Percentiles rank a stretch among this genome's conserved stretches.
Evolutionary conservation across 1,139 yeast genomes (phyloP).

Genomic region (Keqinozyma sinolaborantium): DNA sequence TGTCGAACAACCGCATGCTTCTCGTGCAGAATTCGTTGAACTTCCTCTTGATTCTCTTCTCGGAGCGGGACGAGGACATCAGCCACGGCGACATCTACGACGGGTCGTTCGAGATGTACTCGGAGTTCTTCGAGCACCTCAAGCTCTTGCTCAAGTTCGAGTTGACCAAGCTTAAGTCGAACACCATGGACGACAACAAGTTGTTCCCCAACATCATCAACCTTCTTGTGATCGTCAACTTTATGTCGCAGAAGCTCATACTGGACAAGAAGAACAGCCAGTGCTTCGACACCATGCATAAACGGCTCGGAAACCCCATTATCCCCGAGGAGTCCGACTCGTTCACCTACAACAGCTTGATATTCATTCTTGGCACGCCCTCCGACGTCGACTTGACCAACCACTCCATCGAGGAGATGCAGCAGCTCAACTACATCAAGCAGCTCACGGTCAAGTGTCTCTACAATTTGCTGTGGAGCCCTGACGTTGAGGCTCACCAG

Average conservation of each 20-base stretch:
- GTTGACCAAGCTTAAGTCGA: constrained; percentile 11
- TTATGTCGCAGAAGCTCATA: constrained; percentile 10
- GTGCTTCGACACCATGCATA: no score
- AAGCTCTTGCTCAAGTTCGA: constrained; percentile 18
- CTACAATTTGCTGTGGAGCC: constrained; percentile 14
- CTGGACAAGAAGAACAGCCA: no score
- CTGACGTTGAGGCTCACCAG: constrained; percentile 7
- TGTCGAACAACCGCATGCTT: constrained; percentile 2
- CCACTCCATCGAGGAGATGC: constrained; percentile 7
- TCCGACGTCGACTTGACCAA: constrained; percentile 5
- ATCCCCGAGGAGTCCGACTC: constrained; percentile 5
- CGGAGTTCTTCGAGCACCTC: constrained; percentile 14
- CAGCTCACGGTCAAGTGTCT: constrained; percentile 15
- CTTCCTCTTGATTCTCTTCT: constrained; percentile 14
- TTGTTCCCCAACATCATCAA: constrained; percentile 6
- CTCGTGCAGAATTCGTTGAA: constrained; percentile 16
- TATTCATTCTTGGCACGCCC: constrained; percentile 7
- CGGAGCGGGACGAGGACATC: constrained; percentile 9
- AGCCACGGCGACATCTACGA: constrained; percentile 6
- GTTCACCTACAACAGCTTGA: constrained; percentile 11
- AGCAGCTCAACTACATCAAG: constrained; percentile 12
- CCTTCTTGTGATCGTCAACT: constrained; percentile 6
- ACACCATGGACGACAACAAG: constrained; percentile 10
- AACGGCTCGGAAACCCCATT: no score
- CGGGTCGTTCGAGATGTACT: constrained; percentile 5